Evolutionary conservation across 306 rosid genomes (phyloP).

Genomic region (Oemleria cerasiformis): DNA sequence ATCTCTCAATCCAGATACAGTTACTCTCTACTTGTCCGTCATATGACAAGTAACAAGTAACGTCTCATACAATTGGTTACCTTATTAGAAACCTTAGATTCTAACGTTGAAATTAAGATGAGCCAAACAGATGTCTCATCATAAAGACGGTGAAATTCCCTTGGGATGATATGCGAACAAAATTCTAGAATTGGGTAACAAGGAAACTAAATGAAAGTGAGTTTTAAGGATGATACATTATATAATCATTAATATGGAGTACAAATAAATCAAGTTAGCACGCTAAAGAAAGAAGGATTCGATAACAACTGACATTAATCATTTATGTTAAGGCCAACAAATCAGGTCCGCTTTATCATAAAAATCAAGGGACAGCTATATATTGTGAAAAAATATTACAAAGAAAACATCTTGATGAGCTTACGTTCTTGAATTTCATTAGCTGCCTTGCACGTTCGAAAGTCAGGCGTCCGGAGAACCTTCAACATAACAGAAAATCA

Average conservation of each 20-base stretch:
- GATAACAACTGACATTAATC: not conserved
- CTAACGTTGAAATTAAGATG: too few species aligned
- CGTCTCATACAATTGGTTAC: too few species aligned
- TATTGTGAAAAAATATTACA: not conserved
- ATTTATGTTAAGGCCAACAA: not conserved
- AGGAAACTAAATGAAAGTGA: not conserved
- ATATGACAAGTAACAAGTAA: not conserved
- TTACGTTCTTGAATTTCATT: slow-evolving; percentile 73
- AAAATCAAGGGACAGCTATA: not conserved
- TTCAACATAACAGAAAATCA: slow-evolving; percentile 37
- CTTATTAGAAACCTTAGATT: too few species aligned
- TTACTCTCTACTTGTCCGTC: too few species aligned
- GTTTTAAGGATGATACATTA: not conserved
- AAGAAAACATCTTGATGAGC: slow-evolving; percentile 24
- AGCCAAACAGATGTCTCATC: too few species aligned
- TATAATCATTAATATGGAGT: not conserved
- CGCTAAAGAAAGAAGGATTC: not conserved
- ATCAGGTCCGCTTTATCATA: not conserved
- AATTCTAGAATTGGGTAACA: not conserved
- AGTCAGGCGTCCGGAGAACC: slow-evolving; percentile 64
- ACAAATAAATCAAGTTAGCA: not conserved
- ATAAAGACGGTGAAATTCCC: too few species aligned
- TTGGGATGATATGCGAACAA: not conserved
- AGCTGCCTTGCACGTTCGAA: slow-evolving; percentile 62
- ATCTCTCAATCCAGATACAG: not conserved